Evolutionary conservation across 208 protist species (phyloP).

Genomic region (Trypanosoma brucei): DNA sequence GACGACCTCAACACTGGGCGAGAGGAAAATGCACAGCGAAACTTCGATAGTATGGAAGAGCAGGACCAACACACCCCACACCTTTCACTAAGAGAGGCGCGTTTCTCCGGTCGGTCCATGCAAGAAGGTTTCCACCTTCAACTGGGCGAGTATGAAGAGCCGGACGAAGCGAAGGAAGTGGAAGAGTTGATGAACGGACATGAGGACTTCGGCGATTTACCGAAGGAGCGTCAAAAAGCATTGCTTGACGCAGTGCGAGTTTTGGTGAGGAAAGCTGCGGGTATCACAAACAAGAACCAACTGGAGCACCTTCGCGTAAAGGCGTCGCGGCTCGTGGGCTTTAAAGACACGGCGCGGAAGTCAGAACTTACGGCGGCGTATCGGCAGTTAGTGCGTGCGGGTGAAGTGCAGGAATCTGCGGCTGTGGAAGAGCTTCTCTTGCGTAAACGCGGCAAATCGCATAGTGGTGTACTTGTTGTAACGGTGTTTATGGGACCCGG

Average conservation of each 20-base stretch:
- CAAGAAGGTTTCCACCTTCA: conserved; percentile 26
- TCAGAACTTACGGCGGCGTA: conserved; percentile 86
- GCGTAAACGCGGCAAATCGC: conserved; percentile 79
- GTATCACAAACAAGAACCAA: conserved; percentile 28
- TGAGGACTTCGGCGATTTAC: conserved; percentile 79
- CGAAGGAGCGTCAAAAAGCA: conserved; percentile 49
- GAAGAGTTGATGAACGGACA: conserved; percentile 71
- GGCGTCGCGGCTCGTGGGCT: conserved; percentile 68
- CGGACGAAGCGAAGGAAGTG: conserved; percentile 76
- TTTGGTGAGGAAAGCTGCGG: conserved; percentile 32
- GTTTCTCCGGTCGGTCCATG: conserved; percentile 60
- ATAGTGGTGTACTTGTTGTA: conserved; percentile 91
- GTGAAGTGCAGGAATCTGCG: conserved; percentile 32
- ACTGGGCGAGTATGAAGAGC: conserved; percentile 48
- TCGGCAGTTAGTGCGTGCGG: conserved; percentile 68
- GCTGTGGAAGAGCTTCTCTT: conserved; percentile 72
- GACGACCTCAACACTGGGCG: background rate
- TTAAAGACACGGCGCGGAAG: conserved; percentile 85
- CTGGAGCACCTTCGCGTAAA: conserved; percentile 75
- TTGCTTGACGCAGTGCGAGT: conserved; percentile 64
- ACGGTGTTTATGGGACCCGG: conserved; percentile 91
- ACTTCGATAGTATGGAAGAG: background rate
- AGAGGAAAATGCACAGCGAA: background rate
- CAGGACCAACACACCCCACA: background rate
- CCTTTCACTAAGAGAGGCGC: conserved; percentile 43